Conservation (phyloP, 2,329 filamentous ascomycete genomes). For the Botryosphaeria agaves region DNA sequence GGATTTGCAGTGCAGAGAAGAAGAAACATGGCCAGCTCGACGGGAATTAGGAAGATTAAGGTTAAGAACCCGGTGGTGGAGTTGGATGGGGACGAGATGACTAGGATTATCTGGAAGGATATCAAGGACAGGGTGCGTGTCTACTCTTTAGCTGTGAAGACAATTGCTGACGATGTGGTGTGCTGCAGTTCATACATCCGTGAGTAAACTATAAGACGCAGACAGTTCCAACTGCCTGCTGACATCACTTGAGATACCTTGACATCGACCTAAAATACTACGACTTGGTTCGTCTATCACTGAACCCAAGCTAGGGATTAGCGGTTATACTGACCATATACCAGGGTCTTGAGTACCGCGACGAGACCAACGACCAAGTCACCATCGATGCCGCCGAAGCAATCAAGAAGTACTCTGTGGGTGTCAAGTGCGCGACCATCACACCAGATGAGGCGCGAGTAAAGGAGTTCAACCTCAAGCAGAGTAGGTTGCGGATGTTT, state of each 20-base stretch:
- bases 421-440: conserved; percentile 98
- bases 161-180: no score
- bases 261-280: conserved; percentile 98
- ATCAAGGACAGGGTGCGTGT: conserved; percentile 76
- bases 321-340: conserved; percentile 3
- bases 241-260: conserved; percentile 67
- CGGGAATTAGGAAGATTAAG: conserved; percentile 91
- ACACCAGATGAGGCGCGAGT: conserved; percentile 94
- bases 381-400: conserved; percentile 89
- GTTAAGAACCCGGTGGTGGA: conserved; percentile 99
- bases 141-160: no score
- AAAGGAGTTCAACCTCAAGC: conserved; percentile 96
- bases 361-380: conserved; percentile 92
- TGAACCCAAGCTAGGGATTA: conserved; percentile 6
- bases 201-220: no score
- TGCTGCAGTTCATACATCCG: conserved; percentile 62
- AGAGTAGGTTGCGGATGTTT: conserved; percentile 45
- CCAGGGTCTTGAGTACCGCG: conserved; percentile 74
- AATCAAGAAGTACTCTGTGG: conserved; percentile 97
- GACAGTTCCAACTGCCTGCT: no score
- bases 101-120: conserved; percentile 94
- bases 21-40: conserved; percentile 11
- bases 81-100: conserved; percentile 92
- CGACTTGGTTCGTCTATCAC: conserved; percentile 45
- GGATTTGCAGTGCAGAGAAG: background rate